Evolutionary conservation across 441 rosid genomes (phyloP).

Genomic region (Corymbia calophylla): DNA sequence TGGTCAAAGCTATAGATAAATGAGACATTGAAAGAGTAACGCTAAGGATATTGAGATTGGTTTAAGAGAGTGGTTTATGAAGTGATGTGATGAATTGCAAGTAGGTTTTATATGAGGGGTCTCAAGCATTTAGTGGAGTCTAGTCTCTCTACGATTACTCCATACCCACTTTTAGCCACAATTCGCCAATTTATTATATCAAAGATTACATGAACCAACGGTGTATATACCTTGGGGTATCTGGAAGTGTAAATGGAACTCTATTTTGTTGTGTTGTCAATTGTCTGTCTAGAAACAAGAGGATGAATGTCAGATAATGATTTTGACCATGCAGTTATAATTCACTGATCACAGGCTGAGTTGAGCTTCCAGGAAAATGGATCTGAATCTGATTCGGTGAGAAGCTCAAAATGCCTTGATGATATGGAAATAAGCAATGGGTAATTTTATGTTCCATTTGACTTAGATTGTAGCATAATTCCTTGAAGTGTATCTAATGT

Average conservation of each 20-base stretch:
- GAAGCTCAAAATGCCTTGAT: constrained; percentile 22
- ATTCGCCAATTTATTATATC: neutral
- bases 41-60: neutral
- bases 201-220: neutral
- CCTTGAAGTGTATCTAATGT: neutral
- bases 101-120: neutral
- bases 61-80: neutral
- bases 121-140: neutral
- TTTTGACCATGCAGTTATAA: neutral
- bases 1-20: neutral
- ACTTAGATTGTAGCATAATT: neutral
- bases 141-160: neutral
- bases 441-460: constrained; percentile 25
- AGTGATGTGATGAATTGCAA: neutral
- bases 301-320: neutral
- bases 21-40: neutral
- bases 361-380: constrained; percentile 49
- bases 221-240: neutral
- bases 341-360: constrained; percentile 40
- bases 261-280: neutral
- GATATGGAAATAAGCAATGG: constrained; percentile 35
- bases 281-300: neutral
- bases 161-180: neutral
- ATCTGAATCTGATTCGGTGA: constrained; percentile 33
- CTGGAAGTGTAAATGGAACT: neutral